phyloP scores from a whole-genome alignment of 1,284 basidiomycete species.

The Fomitopsis pinicola region DNA sequence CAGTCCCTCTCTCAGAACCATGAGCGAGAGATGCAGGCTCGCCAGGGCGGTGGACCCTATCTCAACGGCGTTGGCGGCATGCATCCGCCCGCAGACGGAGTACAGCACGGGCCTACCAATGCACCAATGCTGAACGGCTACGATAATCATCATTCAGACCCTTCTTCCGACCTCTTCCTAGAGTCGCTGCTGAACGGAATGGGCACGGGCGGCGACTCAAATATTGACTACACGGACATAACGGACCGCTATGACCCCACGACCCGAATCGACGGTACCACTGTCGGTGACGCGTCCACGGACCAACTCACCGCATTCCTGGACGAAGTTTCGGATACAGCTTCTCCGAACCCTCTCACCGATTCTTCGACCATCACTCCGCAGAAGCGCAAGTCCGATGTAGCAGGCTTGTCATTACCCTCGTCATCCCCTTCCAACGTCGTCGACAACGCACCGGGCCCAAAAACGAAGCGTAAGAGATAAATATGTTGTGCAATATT shows the following conservation, averaged over 20 bases:
- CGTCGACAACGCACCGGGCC: slow-evolving; percentile 4
- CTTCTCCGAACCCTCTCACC: slow-evolving; percentile 7
- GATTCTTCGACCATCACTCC: slow-evolving; percentile 8
- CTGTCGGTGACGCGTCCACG: slow-evolving; percentile 29
- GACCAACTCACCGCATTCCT: slow-evolving; percentile 41
- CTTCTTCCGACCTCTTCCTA: slow-evolving; percentile 41
- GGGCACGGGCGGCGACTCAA: slow-evolving; percentile 16
- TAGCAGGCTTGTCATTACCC: slow-evolving; percentile 23
- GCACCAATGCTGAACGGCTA: neutral
- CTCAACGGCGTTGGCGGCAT: slow-evolving; percentile 1
- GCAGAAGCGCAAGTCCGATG: slow-evolving; percentile 48
- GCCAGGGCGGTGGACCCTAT: slow-evolving; percentile 8
- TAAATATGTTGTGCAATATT: slow-evolving; percentile 8
- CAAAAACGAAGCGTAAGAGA: slow-evolving; percentile 26
- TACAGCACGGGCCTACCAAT: slow-evolving; percentile 4
- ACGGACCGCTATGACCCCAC: slow-evolving; percentile 30
- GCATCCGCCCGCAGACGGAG: neutral
- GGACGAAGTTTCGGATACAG: slow-evolving; percentile 30
- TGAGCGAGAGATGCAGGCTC: slow-evolving; percentile 11
- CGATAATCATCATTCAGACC: slow-evolving; percentile 1
- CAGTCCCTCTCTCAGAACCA: slow-evolving; percentile 23
- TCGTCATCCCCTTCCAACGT: slow-evolving; percentile 4
- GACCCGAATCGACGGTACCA: slow-evolving; percentile 21
- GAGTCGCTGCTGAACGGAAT: slow-evolving; percentile 42
- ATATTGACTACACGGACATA: slow-evolving; percentile 26